These are phyloP conservation scores for Alternaria ethzedia DNA, from an alignment of 2,329 filamentous ascomycete genomes.

Conservation along the genomic window DNA sequence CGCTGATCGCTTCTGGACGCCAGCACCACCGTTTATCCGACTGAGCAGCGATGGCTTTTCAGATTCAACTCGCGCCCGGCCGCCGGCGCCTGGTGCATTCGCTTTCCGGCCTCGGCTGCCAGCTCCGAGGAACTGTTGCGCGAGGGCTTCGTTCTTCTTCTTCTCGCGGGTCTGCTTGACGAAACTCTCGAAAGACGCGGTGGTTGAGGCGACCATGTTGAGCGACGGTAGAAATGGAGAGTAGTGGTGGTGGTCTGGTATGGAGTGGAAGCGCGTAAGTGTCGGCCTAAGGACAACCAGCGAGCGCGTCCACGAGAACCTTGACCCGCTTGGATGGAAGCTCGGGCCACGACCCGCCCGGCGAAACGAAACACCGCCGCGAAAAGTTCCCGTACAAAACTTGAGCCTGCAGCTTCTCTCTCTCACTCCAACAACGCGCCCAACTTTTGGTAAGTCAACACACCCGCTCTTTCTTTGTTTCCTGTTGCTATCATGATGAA, in stretches of 20 bases:
- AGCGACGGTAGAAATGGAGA: slow-evolving; percentile 17
- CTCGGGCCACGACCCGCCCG: slow-evolving; percentile 16
- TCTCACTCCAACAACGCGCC: slow-evolving; percentile 22
- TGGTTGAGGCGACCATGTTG: slow-evolving; percentile 19
- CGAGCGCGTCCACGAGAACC: slow-evolving; percentile 20
- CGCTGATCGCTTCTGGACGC: slow-evolving; percentile 68
- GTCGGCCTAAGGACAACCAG: neutral
- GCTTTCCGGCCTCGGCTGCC: slow-evolving; percentile 60
- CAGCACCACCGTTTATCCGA: slow-evolving; percentile 71
- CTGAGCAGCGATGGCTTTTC: slow-evolving; percentile 68
- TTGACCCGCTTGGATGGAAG: slow-evolving; percentile 4
- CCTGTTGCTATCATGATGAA: slow-evolving; percentile 39
- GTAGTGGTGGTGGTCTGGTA: neutral
- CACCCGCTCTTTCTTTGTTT: slow-evolving; percentile 3
- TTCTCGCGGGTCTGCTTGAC: slow-evolving; percentile 62
- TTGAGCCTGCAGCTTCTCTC: slow-evolving; percentile 20
- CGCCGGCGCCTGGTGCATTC: slow-evolving; percentile 58
- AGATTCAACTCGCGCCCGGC: slow-evolving; percentile 52
- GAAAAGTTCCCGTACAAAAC: slow-evolving; percentile 33
- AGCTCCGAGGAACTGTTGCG: slow-evolving; percentile 73
- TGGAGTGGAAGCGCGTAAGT: slow-evolving; percentile 1
- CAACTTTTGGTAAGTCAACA: slow-evolving; percentile 38
- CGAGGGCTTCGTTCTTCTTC: slow-evolving; percentile 74
- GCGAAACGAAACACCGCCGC: slow-evolving; percentile 25
- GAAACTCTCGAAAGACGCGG: slow-evolving; percentile 38